These are phyloP conservation scores for Boletus sp. DNA, from an alignment of 768 basidiomycete species.

Conservation along the genomic window DNA sequence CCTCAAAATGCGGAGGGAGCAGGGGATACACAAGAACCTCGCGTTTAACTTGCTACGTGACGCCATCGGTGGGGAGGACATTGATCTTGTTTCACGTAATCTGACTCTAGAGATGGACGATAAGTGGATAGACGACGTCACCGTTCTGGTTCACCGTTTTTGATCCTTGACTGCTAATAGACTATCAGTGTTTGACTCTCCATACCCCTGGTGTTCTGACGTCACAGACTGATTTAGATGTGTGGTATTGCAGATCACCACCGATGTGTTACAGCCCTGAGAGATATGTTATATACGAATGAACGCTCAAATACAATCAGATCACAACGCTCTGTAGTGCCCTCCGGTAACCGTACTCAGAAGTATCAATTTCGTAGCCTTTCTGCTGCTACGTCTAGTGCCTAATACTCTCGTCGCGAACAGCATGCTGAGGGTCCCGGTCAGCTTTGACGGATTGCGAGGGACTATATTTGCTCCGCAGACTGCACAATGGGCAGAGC, in stretches of 20 bases:
- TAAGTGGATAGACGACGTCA: slow-evolving; percentile 51
- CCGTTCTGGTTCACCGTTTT: slow-evolving; percentile 43
- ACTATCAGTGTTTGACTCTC: background rate
- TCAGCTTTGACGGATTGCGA: slow-evolving; percentile 22
- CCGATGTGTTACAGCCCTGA: slow-evolving; percentile 1
- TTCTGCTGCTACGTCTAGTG: background rate
- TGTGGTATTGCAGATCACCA: slow-evolving; percentile 8
- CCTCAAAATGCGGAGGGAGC: slow-evolving; percentile 21
- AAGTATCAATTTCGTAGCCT: background rate
- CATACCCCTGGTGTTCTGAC: background rate
- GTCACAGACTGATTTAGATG: slow-evolving; percentile 4
- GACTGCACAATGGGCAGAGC: slow-evolving; percentile 55
- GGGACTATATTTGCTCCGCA: slow-evolving; percentile 37
- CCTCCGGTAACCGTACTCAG: background rate
- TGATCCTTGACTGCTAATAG: slow-evolving; percentile 14
- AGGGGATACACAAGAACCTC: slow-evolving; percentile 28
- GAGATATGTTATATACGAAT: slow-evolving; percentile 13
- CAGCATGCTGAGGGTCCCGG: slow-evolving; percentile 7
- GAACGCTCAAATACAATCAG: slow-evolving; percentile 11
- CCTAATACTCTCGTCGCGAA: slow-evolving; percentile 24
- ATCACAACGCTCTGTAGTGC: background rate
- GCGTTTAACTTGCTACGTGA: slow-evolving; percentile 43
- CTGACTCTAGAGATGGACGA: slow-evolving; percentile 51
- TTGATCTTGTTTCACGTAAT: slow-evolving; percentile 39
- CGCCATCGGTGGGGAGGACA: slow-evolving; percentile 43